These are phyloP conservation scores for Metschnikowia reukaufii DNA, from an alignment of 805 yeast genomes.

Conservation along the genomic window DNA sequence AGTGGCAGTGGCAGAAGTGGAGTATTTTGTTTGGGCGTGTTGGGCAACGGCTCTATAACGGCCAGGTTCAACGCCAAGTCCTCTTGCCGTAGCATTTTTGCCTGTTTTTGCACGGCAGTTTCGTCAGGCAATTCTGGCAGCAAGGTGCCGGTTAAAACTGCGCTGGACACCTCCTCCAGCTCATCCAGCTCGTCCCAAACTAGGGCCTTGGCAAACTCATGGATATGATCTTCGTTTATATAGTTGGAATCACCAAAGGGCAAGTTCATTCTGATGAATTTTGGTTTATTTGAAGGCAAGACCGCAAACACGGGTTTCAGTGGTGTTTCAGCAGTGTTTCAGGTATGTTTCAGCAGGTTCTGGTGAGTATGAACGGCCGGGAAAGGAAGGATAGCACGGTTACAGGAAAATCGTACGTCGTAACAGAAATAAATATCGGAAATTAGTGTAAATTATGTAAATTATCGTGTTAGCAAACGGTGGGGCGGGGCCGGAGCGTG, in stretches of 20 bases:
- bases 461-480: neutral
- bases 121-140: conserved; percentile 11
- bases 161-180: conserved; percentile 8
- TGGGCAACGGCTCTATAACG: conserved; percentile 9
- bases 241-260: conserved; percentile 27
- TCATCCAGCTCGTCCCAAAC: conserved; percentile 36
- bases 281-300: neutral
- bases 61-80: conserved; percentile 10
- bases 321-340: no score
- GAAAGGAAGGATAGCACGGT: no score
- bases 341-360: neutral
- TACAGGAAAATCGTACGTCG: no score
- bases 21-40: neutral
- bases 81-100: conserved; percentile 5
- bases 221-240: conserved; percentile 37
- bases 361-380: no score
- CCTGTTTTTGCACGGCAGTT: conserved; percentile 6
- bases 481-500: neutral
- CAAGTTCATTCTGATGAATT: conserved; percentile 4
- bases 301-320: neutral
- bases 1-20: neutral
- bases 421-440: no score
- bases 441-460: neutral
- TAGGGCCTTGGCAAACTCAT: conserved; percentile 41
- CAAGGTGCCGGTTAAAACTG: conserved; percentile 6